Conservation (phyloP, 2,329 filamentous ascomycete species). For the Ophidiomyces ophidiicola region DNA sequence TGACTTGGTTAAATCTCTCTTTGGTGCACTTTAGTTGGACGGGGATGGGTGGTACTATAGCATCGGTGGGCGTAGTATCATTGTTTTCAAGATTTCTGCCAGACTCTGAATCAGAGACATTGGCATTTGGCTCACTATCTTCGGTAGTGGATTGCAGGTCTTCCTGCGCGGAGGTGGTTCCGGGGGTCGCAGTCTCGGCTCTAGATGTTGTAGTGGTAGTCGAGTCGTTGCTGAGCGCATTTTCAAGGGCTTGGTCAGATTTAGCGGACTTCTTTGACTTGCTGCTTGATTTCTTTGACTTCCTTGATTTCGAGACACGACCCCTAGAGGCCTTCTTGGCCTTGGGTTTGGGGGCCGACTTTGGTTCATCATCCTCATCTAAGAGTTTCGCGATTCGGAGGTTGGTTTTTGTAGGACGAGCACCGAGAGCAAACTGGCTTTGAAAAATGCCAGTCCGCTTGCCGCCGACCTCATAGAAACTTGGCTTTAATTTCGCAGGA, state of each 20-base stretch:
- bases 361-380: constrained; percentile 3
- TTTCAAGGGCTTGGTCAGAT: constrained; percentile 10
- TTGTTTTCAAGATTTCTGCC: constrained; percentile 13
- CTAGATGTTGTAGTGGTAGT: constrained; percentile 15
- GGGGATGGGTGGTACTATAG: constrained; percentile 11
- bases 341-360: constrained; percentile 2
- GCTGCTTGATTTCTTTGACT: constrained; percentile 3
- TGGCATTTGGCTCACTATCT: constrained; percentile 9
- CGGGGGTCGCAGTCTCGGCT: constrained; percentile 11
- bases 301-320: constrained; percentile 3
- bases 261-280: constrained; percentile 14
- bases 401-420: constrained; percentile 3
- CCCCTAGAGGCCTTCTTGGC: constrained; percentile 4
- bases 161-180: constrained; percentile 4
- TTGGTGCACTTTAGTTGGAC: constrained; percentile 20
- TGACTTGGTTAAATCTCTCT: constrained; percentile 21
- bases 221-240: constrained; percentile 16
- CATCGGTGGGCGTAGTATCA: constrained; percentile 12
- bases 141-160: neutral
- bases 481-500: neutral
- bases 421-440: constrained; percentile 5
- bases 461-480: neutral
- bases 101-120: constrained; percentile 12
- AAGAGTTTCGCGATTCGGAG: constrained; percentile 3
- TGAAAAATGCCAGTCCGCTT: constrained; percentile 3